A percentile compares a stretch with the other conserved stretches of the same genome.
Evolutionary conservation across 2,329 filamentous ascomycete genomes (phyloP).

Genomic region (Aspergillus neotritici): DNA sequence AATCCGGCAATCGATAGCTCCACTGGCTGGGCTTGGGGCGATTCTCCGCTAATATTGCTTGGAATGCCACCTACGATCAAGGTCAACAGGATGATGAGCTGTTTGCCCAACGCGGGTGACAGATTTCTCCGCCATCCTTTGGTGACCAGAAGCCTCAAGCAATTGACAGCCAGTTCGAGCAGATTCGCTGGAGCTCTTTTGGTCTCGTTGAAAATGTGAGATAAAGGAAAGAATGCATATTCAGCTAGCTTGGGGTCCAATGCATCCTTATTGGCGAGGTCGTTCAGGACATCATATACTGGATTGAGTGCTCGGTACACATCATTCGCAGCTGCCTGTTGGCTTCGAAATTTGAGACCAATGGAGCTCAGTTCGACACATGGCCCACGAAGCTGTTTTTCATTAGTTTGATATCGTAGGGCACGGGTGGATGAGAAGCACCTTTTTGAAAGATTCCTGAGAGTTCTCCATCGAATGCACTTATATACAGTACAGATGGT

Average conservation of each 20-base stretch:
- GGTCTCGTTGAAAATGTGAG: constrained; percentile 74
- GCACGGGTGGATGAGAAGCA: constrained; percentile 13
- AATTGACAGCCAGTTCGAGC: constrained; percentile 71
- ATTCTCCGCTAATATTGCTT: constrained; percentile 40
- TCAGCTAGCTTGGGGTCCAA: constrained; percentile 81
- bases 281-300: constrained; percentile 36
- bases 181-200: constrained; percentile 62
- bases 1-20: constrained; percentile 71
- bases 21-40: constrained; percentile 48
- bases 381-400: constrained; percentile 48
- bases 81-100: constrained; percentile 77
- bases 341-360: constrained; percentile 47
- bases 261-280: constrained; percentile 36
- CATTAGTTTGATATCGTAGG: constrained; percentile 16
- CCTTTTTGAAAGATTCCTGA: constrained; percentile 40
- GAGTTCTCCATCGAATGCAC: constrained; percentile 29
- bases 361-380: constrained; percentile 56
- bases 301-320: constrained; percentile 46
- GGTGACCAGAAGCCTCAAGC: constrained; percentile 65
- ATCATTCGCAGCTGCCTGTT: constrained; percentile 40
- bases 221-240: constrained; percentile 91
- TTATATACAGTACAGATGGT: neutral
- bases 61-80: constrained; percentile 72
- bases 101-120: constrained; percentile 66
- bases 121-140: constrained; percentile 74